Base-by-base conservation (phyloP, 1,284 basidiomycete species). In the Apiotrichum brassicae region DNA sequence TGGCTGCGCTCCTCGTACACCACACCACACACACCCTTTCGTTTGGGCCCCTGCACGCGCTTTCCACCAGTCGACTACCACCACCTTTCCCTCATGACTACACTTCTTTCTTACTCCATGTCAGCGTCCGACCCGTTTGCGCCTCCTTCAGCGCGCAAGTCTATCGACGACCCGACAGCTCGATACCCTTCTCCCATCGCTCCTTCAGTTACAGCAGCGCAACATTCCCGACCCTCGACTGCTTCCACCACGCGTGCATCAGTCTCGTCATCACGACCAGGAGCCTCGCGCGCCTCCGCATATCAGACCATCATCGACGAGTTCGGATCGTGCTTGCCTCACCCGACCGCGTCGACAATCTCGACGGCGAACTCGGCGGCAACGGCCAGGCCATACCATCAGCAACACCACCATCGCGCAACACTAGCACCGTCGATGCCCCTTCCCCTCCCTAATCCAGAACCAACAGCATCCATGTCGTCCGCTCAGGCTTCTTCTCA, bases 391-490 rank as follows among this genome's bases (percentile, higher is more conserved):
- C 18, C 39, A 8, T 30, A 8, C 9, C 14, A 30, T 14, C 28
- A 30, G 28, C 28, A 30, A 8, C 28, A 30, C 28, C 28, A 30
- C 22, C 45, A 47, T 4, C 57, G 54, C 34, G 40, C 57, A 12
- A 54, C 52, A 20, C 54, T 56, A 41, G 51, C 60, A 4, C 57
- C 59, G n/a, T 58, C 62, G 9, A 59, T 68, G 59, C 62, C 64
- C 24, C 53, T 62, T 20, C 56, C 60, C 14, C 49, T 62, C 13
- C 53, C 64, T 7, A 20, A 49, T 14, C 48, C 59, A 24, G 61
- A 61, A 33, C 56, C 63, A 7, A 61, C 51, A 32, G 57, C 61
- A 7, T 60, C 58, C 9, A 58, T 59, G 23, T 60, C 61, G 1
- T 39, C 54, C 7, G 53, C 55, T 4, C 56, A 59, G 32, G 56